Evolutionary conservation across 306 rosid genomes (phyloP), one percentile per base, ranked within the genome.

Genomic region (Corylus avellana): DNA sequence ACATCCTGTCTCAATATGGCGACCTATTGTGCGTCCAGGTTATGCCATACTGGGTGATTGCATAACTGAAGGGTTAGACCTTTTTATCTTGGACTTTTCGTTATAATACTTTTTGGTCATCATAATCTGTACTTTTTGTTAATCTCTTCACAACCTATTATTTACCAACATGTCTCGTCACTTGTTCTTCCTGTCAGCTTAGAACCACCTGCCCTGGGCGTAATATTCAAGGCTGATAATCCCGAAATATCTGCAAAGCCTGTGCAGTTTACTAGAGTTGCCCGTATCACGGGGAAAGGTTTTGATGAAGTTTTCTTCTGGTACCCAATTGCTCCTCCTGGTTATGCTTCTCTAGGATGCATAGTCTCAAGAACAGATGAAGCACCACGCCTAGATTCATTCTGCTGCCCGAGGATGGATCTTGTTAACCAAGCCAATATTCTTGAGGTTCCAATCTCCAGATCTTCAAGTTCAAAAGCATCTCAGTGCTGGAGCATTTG

Each of bases 331-430:
- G 96, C 99, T 74, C 99, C 99, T 72, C 97, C 99, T 58, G 99
- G 99, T 85, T 95, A 91, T 91, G 98, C 94, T 84, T 91, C 98
- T 85, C 81, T 95, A 4, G 99, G 99, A 82, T 95, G 99, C 86
- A 81, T 90, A 72, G 96, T 95, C 85, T 83, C 99, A 71, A 90
- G 77, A 82, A 84, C 83, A 72, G 94, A 90, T 88, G 96, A 90
- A 88, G 86, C 97, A 57, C 99, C 99, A 63, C 63, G 67, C 67
- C 59, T 86, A 70, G 86, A 89, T 86, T 72, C 85, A 51, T 77
- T 93, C 84, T 95, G 97, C 87, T 95, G 99, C 85, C 99, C 98
- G 32, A 91, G 98, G 86, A 91, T 95, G 94, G 99, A 95, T 95
- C 95, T 93, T 82, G 96, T 95, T 46, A 89, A 87, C 90, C 98